Conservation (phyloP, 2,329 filamentous ascomycete species). For the Rhynchosporium secalis region DNA sequence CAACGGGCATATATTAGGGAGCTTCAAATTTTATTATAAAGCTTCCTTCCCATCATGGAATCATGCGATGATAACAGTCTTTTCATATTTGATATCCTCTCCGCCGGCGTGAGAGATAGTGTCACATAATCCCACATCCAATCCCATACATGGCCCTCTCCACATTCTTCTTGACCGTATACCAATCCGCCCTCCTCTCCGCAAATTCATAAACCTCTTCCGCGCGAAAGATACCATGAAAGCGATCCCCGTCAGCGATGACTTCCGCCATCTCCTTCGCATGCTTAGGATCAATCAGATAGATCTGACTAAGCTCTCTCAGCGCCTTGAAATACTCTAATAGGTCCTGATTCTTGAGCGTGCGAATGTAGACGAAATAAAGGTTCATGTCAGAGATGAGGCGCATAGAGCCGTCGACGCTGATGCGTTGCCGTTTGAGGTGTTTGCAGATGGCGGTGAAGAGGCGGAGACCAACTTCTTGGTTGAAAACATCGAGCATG, state of each 20-base stretch:
- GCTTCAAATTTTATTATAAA: no score
- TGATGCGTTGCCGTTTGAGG: constrained; percentile 91
- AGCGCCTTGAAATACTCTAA: constrained; percentile 89
- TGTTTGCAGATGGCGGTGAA: constrained; percentile 96
- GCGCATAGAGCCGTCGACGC: constrained; percentile 83
- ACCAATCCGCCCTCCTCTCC: constrained; percentile 92
- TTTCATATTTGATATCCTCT: neutral
- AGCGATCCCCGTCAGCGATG: constrained; percentile 87
- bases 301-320: constrained; percentile 91
- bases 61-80: neutral
- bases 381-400: constrained; percentile 96
- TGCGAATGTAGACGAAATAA: constrained; percentile 82
- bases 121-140: constrained; percentile 82
- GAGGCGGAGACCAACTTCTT: constrained; percentile 90
- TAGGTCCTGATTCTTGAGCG: constrained; percentile 79
- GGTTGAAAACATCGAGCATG: constrained; percentile 97
- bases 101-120: neutral
- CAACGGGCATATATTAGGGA: no score
- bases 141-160: constrained; percentile 97
- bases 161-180: constrained; percentile 80
- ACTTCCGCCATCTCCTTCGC: constrained; percentile 94
- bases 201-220: constrained; percentile 99
- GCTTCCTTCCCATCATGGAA: no score
- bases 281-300: constrained; percentile 81
- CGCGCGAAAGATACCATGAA: constrained; percentile 87